phyloP scores from a whole-genome alignment of 345 rosid species.

The Pugionium cornutum region DNA sequence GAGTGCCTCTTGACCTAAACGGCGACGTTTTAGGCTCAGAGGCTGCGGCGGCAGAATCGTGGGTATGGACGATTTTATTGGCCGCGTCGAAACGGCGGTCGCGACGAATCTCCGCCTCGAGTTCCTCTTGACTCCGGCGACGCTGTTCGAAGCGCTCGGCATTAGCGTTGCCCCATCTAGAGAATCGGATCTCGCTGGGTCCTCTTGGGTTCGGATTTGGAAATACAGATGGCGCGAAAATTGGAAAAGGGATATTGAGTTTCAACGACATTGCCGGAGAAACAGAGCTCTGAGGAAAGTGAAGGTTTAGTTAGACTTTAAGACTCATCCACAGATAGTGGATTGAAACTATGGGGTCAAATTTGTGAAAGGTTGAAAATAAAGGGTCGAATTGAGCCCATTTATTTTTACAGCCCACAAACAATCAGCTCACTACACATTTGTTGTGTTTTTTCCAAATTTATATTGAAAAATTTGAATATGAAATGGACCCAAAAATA shows the following conservation, averaged over 20 bases:
- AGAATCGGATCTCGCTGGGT: constrained; percentile 56
- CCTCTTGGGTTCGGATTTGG: constrained; percentile 40
- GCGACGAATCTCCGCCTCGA: constrained; percentile 72
- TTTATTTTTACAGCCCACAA: neutral
- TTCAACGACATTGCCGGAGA: constrained; percentile 62
- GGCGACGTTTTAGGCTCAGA: constrained; percentile 35
- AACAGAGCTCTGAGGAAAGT: constrained; percentile 11
- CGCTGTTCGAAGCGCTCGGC: constrained; percentile 66
- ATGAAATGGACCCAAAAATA: too few species aligned
- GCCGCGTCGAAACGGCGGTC: constrained; percentile 64
- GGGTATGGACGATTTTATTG: constrained; percentile 44
- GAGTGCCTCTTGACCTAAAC: constrained; percentile 70
- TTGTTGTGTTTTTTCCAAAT: too few species aligned
- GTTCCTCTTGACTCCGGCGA: constrained; percentile 61
- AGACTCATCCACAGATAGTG: constrained; percentile 30
- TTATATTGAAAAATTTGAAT: too few species aligned
- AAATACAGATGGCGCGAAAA: constrained; percentile 50
- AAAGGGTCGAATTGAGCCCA: neutral
- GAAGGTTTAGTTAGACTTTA: constrained; percentile 24
- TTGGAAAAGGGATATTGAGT: constrained; percentile 59
- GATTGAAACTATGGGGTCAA: constrained; percentile 30
- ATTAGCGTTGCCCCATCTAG: constrained; percentile 82
- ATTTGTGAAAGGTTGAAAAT: constrained; percentile 3
- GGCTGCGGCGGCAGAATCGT: constrained; percentile 35
- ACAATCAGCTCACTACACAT: too few species aligned